These are phyloP conservation scores for Cnidoscolus chayamansa DNA, from an alignment of 441 rosid genomes.

Conservation along the genomic window DNA sequence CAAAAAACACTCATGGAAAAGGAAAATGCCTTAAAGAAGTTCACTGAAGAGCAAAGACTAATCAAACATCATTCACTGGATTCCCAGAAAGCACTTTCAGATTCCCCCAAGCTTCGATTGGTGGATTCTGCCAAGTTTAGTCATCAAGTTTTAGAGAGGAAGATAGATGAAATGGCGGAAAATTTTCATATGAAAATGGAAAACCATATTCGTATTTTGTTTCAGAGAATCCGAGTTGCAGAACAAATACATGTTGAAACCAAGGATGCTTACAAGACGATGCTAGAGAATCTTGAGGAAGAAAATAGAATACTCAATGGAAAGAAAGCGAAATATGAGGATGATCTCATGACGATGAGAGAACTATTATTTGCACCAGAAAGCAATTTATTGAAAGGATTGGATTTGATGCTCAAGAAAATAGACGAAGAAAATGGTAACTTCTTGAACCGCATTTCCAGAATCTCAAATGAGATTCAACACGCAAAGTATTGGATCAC, in stretches of 20 bases:
- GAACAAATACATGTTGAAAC: conserved; percentile 67
- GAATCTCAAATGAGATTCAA: conserved; percentile 40
- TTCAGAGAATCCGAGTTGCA: conserved; percentile 57
- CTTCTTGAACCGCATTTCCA: conserved; percentile 36
- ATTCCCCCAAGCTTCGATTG: not conserved
- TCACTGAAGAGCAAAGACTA: conserved; percentile 37
- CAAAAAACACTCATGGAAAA: conserved; percentile 40
- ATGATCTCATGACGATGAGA: conserved; percentile 39
- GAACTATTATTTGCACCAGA: conserved; percentile 28
- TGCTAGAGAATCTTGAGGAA: conserved; percentile 35
- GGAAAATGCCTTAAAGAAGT: conserved; percentile 36
- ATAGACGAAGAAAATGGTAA: conserved; percentile 34
- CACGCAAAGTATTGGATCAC: conserved; percentile 37
- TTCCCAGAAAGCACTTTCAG: not conserved
- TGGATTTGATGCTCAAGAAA: conserved; percentile 34
- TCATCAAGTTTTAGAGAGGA: conserved; percentile 44
- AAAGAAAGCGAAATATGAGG: conserved; percentile 29
- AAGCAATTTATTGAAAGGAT: conserved; percentile 23
- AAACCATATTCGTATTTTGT: conserved; percentile 56
- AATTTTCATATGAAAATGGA: conserved; percentile 60
- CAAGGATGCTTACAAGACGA: conserved; percentile 39
- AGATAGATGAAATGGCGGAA: conserved; percentile 61
- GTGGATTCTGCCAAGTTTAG: conserved; percentile 30
- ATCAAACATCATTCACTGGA: conserved; percentile 39
- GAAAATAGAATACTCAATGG: conserved; percentile 36